These are phyloP conservation scores for Naganishia vaughanmartiniae DNA, from an alignment of 768 basidiomycete species.

Conservation along the genomic window DNA sequence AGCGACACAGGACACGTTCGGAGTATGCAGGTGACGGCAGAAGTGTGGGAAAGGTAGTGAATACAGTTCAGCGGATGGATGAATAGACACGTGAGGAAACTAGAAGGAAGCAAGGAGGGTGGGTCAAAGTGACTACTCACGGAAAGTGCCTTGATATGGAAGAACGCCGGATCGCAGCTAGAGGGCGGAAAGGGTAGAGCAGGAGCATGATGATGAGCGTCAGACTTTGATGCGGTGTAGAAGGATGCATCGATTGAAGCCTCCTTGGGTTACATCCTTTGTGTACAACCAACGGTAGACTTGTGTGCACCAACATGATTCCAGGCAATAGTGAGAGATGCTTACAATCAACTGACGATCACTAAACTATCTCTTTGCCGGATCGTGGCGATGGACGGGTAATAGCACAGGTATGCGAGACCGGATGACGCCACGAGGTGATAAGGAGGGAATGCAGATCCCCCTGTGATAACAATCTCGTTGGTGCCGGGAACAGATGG, in stretches of 20 bases:
- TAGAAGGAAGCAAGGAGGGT: not conserved
- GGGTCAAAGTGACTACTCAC: not conserved
- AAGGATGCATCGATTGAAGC: not conserved
- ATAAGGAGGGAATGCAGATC: slow-evolving; percentile 10
- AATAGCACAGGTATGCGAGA: not conserved
- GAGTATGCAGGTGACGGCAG: not conserved
- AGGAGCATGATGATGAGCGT: not conserved
- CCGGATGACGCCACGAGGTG: slow-evolving; percentile 20
- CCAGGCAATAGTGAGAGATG: not conserved
- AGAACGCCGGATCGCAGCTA: not conserved
- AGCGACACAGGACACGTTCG: not conserved
- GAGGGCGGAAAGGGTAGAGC: not conserved
- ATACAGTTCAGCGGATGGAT: not conserved
- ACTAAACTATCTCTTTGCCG: not conserved
- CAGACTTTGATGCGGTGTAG: not conserved
- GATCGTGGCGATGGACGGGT: not conserved
- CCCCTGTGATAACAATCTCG: not conserved
- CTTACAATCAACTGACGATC: not conserved
- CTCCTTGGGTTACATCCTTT: slow-evolving; percentile 7
- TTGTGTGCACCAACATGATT: not conserved
- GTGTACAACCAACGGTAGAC: not conserved
- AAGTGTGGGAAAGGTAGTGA: not conserved
- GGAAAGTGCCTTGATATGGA: not conserved
- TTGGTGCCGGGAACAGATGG: slow-evolving; percentile 13
- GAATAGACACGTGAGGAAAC: not conserved